phyloP scores from a whole-genome alignment of 1,139 yeast species.

The Arxiozyma heterogenica region DNA sequence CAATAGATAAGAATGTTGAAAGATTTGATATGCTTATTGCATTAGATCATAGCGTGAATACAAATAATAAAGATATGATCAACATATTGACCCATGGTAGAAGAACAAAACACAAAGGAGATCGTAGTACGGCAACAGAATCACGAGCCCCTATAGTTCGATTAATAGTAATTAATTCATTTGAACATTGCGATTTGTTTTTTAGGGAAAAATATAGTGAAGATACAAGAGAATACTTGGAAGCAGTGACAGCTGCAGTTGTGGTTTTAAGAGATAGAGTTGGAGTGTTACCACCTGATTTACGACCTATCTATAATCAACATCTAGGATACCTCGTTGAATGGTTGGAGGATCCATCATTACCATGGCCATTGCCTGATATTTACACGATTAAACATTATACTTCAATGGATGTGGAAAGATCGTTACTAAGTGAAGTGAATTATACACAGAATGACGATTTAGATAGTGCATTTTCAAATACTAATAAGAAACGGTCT shows the following conservation, averaged over 20 bases:
- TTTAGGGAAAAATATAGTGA: conserved; percentile 35
- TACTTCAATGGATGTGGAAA: conserved; percentile 66
- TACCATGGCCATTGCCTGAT: conserved; percentile 75
- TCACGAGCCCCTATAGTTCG: conserved; percentile 44
- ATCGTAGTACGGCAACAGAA: not conserved
- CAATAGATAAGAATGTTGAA: conserved; percentile 19
- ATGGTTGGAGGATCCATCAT: conserved; percentile 43
- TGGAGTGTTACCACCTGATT: conserved; percentile 76
- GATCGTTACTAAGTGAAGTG: conserved; percentile 70
- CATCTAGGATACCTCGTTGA: conserved; percentile 52
- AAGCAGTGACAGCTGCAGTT: conserved; percentile 67
- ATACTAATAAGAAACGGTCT: conserved; percentile 16
- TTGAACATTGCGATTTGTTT: conserved; percentile 61
- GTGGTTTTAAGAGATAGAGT: conserved; percentile 76
- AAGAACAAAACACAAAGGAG: conserved; percentile 4
- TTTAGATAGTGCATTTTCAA: conserved; percentile 21
- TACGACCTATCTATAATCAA: conserved; percentile 66
- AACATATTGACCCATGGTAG: conserved; percentile 19
- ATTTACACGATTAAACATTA: conserved; percentile 55
- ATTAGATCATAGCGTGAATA: conserved; percentile 61
- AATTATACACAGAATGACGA: conserved; percentile 39
- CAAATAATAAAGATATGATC: conserved; percentile 32
- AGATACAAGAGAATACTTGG: conserved; percentile 41
- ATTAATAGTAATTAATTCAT: conserved; percentile 66
- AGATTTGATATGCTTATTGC: conserved; percentile 57